Base-by-base conservation (phyloP, 371 early-diverging fungal species). In the Rhizopus delemar region DNA sequence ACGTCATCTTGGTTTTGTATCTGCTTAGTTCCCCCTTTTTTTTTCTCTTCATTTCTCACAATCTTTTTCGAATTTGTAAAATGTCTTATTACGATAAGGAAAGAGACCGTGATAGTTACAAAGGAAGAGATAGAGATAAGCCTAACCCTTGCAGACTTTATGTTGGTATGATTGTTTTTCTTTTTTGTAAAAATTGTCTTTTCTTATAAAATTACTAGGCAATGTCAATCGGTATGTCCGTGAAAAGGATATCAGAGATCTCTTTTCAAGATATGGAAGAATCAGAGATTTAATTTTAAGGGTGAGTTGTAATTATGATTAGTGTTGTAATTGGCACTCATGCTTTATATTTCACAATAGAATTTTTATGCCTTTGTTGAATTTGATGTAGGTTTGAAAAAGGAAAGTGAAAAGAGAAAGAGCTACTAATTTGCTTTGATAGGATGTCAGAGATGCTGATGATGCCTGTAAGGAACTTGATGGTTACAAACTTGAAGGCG, bases 381-480 rank as follows among this genome's bases (percentile, higher is more conserved):
- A 57, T 83, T 74, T 56, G 82, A 83, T 75, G 80, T 81, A 71
- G 48, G 63, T 72, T 13, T 15, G 43, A 45, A 22, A 13, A 51
- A 29, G 28, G 29, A 48, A 48, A 29, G 15, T 4, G 8, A 12
- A 8, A 28, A 48, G 29, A 48, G n/a, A 43, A 9, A 48, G 7
- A 9, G n/a, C 15, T 41, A 35, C 31, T 58, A 9, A 7, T 29
- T 2, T 7, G 15, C 15, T 41, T 46, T 57, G 56, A 41, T 68
- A 69, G 70, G 53, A 68, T 38, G 59, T 65, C 51, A 64, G 59
- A 60, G 91, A 90, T 61, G 91, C 91, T 50, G 89, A 90, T 43
- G 90, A 90, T 66, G 91, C 91, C 41, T 74, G 88, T 54, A 78
- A 83, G 54, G 84, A 83, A 60, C 78, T 87, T 35, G 76, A 90